Conservation (phyloP, 495 filamentous ascomycete genomes). For the Platismatia glauca region DNA sequence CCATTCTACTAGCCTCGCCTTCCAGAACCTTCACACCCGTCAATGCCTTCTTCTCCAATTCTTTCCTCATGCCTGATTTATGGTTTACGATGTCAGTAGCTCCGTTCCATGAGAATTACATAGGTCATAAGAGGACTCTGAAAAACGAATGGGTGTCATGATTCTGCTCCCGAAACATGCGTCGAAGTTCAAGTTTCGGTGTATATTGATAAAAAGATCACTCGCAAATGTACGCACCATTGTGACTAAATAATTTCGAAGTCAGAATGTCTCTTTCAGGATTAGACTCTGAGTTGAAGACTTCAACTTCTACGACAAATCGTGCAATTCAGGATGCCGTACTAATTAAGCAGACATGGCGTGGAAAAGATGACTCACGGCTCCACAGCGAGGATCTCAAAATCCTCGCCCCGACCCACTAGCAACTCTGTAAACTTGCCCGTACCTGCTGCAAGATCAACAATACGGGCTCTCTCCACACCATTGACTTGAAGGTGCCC, state of each 20-base stretch:
- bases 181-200: neutral
- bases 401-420: constrained; percentile 39
- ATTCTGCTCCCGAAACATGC: neutral
- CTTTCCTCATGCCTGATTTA: constrained; percentile 44
- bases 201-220: constrained; percentile 29
- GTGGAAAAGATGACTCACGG: constrained; percentile 30
- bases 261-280: too few species aligned
- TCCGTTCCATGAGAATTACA: neutral
- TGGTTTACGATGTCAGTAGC: neutral
- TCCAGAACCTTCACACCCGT: constrained; percentile 39
- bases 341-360: too few species aligned
- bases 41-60: constrained; percentile 46
- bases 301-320: too few species aligned
- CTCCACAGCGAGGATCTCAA: constrained; percentile 51
- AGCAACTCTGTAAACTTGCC: constrained; percentile 59
- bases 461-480: constrained; percentile 35
- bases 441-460: constrained; percentile 57
- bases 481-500: constrained; percentile 36
- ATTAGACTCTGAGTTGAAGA: too few species aligned
- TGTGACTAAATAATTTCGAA: neutral
- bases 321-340: too few species aligned
- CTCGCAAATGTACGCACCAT: neutral
- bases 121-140: neutral
- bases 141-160: neutral
- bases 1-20: constrained; percentile 47